A percentile compares a stretch with the other conserved stretches of the same genome.
Evolutionary conservation across 371 early-diverging fungal genomes (phyloP).

Genomic region (Zancudomyces culisetae): DNA sequence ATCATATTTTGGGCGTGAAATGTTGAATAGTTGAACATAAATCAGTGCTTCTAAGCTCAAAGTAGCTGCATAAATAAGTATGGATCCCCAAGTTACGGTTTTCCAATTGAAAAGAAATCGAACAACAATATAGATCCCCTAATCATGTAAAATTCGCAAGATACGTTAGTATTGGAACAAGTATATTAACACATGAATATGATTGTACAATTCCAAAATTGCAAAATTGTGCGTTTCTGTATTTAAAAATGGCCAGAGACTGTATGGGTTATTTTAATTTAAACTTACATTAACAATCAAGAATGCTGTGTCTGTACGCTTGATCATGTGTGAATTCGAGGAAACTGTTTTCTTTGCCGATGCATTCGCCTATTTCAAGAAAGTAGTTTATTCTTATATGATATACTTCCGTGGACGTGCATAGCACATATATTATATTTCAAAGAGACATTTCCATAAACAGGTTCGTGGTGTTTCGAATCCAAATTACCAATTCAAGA

Average conservation of each 20-base stretch:
- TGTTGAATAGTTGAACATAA: slow-evolving; percentile 10
- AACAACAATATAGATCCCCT: slow-evolving; percentile 12
- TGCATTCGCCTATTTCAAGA: slow-evolving; percentile 67
- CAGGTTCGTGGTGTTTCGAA: too few relatives aligned
- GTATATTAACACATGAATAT: neutral
- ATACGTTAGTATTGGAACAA: too few relatives aligned
- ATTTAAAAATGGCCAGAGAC: neutral
- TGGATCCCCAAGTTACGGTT: slow-evolving; percentile 8
- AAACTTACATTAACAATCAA: slow-evolving; percentile 30
- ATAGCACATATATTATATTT: too few relatives aligned
- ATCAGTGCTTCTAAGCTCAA: slow-evolving; percentile 9
- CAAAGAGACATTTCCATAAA: too few relatives aligned
- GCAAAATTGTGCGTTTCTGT: neutral
- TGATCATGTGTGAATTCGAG: slow-evolving; percentile 37
- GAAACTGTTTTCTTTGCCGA: slow-evolving; percentile 54
- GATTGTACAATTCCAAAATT: neutral
- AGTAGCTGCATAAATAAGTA: slow-evolving; percentile 8
- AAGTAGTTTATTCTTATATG: too few relatives aligned
- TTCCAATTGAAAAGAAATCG: slow-evolving; percentile 7
- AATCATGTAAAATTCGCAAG: too few relatives aligned
- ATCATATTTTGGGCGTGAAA: slow-evolving; percentile 31
- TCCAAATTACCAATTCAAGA: too few relatives aligned
- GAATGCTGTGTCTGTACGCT: slow-evolving; percentile 35
- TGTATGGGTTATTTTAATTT: neutral
- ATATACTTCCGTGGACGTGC: too few relatives aligned